phyloP scores from a whole-genome alignment of 2,329 filamentous ascomycete species.

The Fusarium illudens region DNA sequence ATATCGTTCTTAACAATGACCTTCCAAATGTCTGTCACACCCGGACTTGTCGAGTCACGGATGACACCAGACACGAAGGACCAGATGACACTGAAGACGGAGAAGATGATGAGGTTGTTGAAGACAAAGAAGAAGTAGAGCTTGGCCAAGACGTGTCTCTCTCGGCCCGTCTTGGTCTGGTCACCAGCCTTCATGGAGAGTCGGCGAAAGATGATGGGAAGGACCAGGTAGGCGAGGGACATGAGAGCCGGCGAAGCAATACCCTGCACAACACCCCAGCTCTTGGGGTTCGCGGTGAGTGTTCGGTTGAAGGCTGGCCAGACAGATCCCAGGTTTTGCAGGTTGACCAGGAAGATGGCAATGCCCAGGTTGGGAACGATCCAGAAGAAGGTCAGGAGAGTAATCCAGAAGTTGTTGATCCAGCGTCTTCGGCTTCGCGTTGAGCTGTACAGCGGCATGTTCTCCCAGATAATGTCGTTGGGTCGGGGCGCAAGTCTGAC shows the following conservation, averaged over 20 bases:
- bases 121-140: slow-evolving; percentile 96
- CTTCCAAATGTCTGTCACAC: slow-evolving; percentile 70
- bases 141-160: slow-evolving; percentile 89
- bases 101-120: slow-evolving; percentile 96
- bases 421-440: slow-evolving; percentile 76
- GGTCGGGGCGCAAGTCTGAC: slow-evolving; percentile 84
- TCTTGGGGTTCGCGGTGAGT: slow-evolving; percentile 67
- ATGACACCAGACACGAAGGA: slow-evolving; percentile 74
- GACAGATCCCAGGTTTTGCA: slow-evolving; percentile 79
- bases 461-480: slow-evolving; percentile 96
- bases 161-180: slow-evolving; percentile 88
- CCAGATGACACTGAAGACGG: slow-evolving; percentile 86
- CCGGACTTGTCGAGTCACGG: slow-evolving; percentile 55
- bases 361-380: slow-evolving; percentile 94
- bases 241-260: slow-evolving; percentile 87
- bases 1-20: slow-evolving; percentile 72
- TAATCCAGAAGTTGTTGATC: slow-evolving; percentile 85
- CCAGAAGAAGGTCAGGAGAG: slow-evolving; percentile 83
- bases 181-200: slow-evolving; percentile 86
- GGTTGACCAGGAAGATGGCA: slow-evolving; percentile 88
- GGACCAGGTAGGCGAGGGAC: slow-evolving; percentile 84
- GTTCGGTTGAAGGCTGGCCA: slow-evolving; percentile 78
- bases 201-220: slow-evolving; percentile 91
- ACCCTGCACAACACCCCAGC: slow-evolving; percentile 93
- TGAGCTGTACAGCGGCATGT: slow-evolving; percentile 76